phyloP scores from a whole-genome alignment of 148 eudicot genomes.

The Amaranthus palmeri region DNA sequence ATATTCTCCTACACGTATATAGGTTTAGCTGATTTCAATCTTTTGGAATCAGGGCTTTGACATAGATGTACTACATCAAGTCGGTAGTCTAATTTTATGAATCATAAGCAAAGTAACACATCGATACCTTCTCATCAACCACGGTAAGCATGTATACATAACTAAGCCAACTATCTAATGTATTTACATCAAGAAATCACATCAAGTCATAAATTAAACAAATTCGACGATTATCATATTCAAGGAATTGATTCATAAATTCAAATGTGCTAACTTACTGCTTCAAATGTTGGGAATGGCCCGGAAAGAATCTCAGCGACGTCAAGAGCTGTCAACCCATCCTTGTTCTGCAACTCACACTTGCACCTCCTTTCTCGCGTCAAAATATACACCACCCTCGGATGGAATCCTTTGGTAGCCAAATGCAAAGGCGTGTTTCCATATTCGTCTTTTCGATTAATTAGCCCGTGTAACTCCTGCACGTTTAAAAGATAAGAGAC shows the following conservation, averaged over 20 bases:
- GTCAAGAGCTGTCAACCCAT: conserved; percentile 28
- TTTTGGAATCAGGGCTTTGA: too few relatives aligned
- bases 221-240: too few relatives aligned
- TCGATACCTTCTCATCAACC: too few relatives aligned
- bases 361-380: conserved; percentile 6
- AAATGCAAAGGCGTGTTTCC: conserved; percentile 32
- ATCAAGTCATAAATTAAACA: too few relatives aligned
- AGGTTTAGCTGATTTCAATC: too few relatives aligned
- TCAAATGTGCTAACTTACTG: conserved; percentile 8
- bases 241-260: background rate
- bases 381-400: conserved; percentile 21
- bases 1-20: too few relatives aligned
- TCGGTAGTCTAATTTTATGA: too few relatives aligned
- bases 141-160: too few relatives aligned
- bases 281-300: conserved; percentile 13
- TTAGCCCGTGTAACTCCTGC: background rate
- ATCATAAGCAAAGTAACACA: too few relatives aligned
- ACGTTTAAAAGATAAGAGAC: conserved; percentile 3
- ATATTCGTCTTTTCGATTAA: conserved; percentile 21
- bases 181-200: too few relatives aligned
- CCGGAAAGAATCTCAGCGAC: conserved; percentile 17
- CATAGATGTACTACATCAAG: too few relatives aligned
- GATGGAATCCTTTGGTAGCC: conserved; percentile 21
- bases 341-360: conserved; percentile 9
- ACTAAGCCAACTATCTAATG: too few relatives aligned